Conservation (phyloP, 371 early-diverging fungal species). For the Rhizopus sp. region DNA sequence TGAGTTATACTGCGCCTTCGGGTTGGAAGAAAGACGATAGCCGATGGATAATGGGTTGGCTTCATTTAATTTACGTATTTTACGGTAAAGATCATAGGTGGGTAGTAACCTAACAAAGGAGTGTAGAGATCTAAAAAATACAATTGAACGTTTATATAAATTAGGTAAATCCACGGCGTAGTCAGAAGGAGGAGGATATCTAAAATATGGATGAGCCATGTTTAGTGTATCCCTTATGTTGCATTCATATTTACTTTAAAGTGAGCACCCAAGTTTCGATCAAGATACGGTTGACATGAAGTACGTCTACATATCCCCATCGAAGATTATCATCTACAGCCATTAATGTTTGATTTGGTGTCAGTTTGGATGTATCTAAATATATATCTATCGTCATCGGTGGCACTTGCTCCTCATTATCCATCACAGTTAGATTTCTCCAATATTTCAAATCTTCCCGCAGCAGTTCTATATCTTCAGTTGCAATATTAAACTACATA, state of each 20-base stretch:
- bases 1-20: conserved; percentile 10
- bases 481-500: conserved; percentile 77
- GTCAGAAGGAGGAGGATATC: conserved; percentile 49
- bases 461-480: conserved; percentile 73
- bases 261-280: conserved; percentile 82
- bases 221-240: not conserved
- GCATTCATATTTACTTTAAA: conserved; percentile 56
- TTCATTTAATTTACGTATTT: conserved; percentile 40
- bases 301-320: conserved; percentile 20
- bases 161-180: conserved; percentile 75
- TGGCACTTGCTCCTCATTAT: conserved; percentile 39
- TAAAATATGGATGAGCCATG: conserved; percentile 8
- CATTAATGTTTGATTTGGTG: conserved; percentile 20
- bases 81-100: conserved; percentile 61
- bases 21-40: conserved; percentile 60
- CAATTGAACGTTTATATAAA: conserved; percentile 86
- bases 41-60: conserved; percentile 58
- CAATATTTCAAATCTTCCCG: conserved; percentile 76
- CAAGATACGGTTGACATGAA: conserved; percentile 49
- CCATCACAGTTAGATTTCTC: conserved; percentile 50
- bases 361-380: conserved; percentile 63
- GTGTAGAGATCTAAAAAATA: conserved; percentile 85
- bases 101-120: conserved; percentile 79
- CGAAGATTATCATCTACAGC: conserved; percentile 29
- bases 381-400: conserved; percentile 78